A percentile compares a stretch with the other conserved stretches of the same genome.
phyloP scores from a whole-genome alignment of 352 stramenopile genomes.

The Pythium inflatum region DNA sequence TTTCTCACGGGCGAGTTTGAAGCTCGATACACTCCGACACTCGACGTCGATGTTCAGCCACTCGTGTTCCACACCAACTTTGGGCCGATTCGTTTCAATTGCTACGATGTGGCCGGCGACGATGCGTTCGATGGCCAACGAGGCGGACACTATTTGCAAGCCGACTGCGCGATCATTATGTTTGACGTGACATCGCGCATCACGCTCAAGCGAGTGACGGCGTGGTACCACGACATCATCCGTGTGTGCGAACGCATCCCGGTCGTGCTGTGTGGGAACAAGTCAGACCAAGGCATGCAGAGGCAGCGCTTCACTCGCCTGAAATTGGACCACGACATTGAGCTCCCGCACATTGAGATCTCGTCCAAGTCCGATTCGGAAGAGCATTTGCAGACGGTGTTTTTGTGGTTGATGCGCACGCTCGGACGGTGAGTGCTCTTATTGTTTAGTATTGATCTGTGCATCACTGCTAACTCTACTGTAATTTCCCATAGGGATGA shows the following conservation, averaged over 20 bases:
- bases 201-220: slow-evolving; percentile 99
- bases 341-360: slow-evolving; percentile 99
- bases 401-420: slow-evolving; percentile 99
- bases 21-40: slow-evolving; percentile 99
- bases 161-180: slow-evolving; percentile 99
- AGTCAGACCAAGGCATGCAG: slow-evolving; percentile 99
- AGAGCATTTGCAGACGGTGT: slow-evolving; percentile 99
- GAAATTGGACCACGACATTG: slow-evolving; percentile 99
- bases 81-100: slow-evolving; percentile 99
- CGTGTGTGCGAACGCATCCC: slow-evolving; percentile 99
- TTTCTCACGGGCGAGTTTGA: slow-evolving; percentile 99
- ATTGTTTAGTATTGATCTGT: no score
- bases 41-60: slow-evolving; percentile 99
- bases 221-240: slow-evolving; percentile 99
- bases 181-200: slow-evolving; percentile 99
- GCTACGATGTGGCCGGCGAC: slow-evolving; percentile 99
- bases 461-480: no score
- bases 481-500: slow-evolving; percentile 83
- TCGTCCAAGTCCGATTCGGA: slow-evolving; percentile 99
- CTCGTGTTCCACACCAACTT: slow-evolving; percentile 99
- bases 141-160: slow-evolving; percentile 99
- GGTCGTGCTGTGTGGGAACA: slow-evolving; percentile 99
- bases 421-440: slow-evolving; percentile 88
- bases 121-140: slow-evolving; percentile 98
- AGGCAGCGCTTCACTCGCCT: slow-evolving; percentile 99